These are phyloP conservation scores for Penicillium psychrosexuale DNA, from an alignment of 2,329 filamentous ascomycete genomes.

Conservation along the genomic window DNA sequence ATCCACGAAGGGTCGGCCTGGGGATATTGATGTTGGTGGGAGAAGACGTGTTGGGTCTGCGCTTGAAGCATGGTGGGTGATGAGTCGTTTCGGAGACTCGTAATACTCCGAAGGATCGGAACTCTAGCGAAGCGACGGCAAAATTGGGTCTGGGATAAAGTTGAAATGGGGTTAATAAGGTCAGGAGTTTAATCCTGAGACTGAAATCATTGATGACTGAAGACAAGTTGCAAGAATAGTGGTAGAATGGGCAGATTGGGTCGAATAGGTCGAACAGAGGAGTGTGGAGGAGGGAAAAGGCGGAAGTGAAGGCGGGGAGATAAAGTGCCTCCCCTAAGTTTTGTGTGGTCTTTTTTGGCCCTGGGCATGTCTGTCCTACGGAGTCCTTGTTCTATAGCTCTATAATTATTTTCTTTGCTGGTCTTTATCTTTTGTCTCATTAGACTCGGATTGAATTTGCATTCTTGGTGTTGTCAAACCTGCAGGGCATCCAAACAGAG, in stretches of 20 bases:
- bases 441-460: neutral
- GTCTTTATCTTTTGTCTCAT: neutral
- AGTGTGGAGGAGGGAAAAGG: constrained; percentile 16
- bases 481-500: constrained; percentile 13
- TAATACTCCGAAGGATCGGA: constrained; percentile 28
- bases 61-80: constrained; percentile 45
- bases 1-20: constrained; percentile 47
- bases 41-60: constrained; percentile 60
- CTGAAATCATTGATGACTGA: constrained; percentile 32
- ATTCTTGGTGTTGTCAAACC: neutral
- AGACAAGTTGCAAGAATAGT: constrained; percentile 14
- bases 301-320: constrained; percentile 38
- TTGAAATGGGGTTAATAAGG: constrained; percentile 12
- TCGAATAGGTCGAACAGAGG: constrained; percentile 18
- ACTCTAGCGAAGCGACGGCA: constrained; percentile 2
- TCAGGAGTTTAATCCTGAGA: constrained; percentile 26
- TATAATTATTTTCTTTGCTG: neutral
- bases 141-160: constrained; percentile 1
- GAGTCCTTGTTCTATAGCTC: neutral
- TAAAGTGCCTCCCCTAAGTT: constrained; percentile 22
- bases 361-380: neutral
- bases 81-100: constrained; percentile 22
- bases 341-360: constrained; percentile 16
- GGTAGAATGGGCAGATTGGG: neutral
- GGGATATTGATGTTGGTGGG: constrained; percentile 55